Evolutionary conservation across 257 asterid species (phyloP), one percentile per base, ranked within the genome.

Genomic region (Solanum tarijense): DNA sequence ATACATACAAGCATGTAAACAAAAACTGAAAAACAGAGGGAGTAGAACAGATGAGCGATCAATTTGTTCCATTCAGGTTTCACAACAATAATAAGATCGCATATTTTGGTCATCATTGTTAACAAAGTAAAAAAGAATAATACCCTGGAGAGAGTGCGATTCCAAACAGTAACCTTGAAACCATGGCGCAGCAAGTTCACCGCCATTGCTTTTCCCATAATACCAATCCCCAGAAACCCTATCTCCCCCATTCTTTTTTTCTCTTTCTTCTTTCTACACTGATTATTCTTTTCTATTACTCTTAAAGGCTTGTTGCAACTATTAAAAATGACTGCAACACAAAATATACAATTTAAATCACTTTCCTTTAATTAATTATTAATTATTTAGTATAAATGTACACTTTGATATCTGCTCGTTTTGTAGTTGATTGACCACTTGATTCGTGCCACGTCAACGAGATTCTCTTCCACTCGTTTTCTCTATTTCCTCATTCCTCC

Each of bases 121-220:
- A 52, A 16, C 62, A 52, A 52, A 25, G 58, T 13, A 65, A 65
- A 74, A 85, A 43, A n/a, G 34, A 75, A 12, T 39, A 29, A 35
- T 93, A 96, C 99, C 95, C 94, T 91, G 66, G 98, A 94, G 48
- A 93, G 94, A 88, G 98, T 95, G 93, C 99, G 98, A 88, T 96
- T 96, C 99, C 99, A 96, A 87, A 96, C 98, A 87, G 99, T 96
- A 92, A 96, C 91, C 94, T 96, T 96, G 71, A 94, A 96, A 27
- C 99, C 99, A 93, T 94, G 96, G 88, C 94, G 94, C 32, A 96
- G 95, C 95, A 96, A 93, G 93, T 95, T 95, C 91, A 94, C 90
- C n/a, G 98, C 92, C 99, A 96, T 96, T 35, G 99, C 99, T 89
- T 94, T 95, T 55, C 98, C 99, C 99, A 96, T 96, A 87, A 96